Evolutionary conservation across 306 rosid species (phyloP).

Genomic region (Castanea sativa): DNA sequence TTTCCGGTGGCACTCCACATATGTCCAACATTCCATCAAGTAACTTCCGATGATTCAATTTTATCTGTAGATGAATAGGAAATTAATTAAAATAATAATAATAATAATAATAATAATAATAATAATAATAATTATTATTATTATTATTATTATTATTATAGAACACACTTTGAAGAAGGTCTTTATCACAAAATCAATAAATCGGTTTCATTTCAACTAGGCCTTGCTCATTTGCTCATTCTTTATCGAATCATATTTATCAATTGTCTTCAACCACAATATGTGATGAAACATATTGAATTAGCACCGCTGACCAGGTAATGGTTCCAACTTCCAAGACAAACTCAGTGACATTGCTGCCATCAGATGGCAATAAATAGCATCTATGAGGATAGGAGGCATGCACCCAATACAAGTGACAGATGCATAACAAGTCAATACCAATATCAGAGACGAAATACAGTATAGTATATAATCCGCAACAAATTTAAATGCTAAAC

Average conservation of each 20-base stretch:
- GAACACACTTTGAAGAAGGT: not conserved
- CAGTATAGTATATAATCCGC: not conserved
- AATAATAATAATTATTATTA: not conserved
- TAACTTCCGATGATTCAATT: constrained; percentile 82
- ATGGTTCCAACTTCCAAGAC: not conserved
- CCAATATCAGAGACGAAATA: not conserved
- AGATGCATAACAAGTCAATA: not conserved
- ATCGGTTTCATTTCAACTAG: no score
- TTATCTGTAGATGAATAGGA: constrained; percentile 55
- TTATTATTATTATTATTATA: not conserved
- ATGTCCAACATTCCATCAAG: constrained; percentile 94
- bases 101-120: not conserved
- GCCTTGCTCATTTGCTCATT: no score
- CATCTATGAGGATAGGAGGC: not conserved
- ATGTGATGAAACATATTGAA: not conserved
- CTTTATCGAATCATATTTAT: no score
- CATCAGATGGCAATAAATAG: not conserved
- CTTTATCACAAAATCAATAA: no score
- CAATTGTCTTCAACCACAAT: not conserved
- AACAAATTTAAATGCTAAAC: not conserved
- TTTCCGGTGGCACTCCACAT: constrained; percentile 89
- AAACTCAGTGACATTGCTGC: not conserved
- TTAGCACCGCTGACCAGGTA: not conserved
- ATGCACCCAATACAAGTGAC: not conserved
- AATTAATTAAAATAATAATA: not conserved